Evolutionary conservation across 1,284 basidiomycete genomes (phyloP).

Genomic region (Rugosomyces carneus): DNA sequence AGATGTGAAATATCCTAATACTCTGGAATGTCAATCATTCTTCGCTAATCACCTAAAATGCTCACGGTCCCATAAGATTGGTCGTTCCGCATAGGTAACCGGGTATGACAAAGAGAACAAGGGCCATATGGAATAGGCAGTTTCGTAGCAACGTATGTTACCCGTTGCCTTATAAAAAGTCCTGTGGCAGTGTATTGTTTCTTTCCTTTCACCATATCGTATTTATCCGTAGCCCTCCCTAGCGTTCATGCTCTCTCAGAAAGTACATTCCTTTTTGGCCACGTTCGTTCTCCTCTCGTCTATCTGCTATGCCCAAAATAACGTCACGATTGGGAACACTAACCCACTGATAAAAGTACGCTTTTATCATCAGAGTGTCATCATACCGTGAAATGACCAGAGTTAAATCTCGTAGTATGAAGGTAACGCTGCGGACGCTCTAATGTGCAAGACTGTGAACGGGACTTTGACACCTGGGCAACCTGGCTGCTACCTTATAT

Average conservation of each 20-base stretch:
- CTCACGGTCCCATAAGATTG: too few relatives aligned
- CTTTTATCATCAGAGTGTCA: background rate
- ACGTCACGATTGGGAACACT: constrained; percentile 21
- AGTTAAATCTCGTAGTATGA: constrained; percentile 10
- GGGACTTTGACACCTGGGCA: background rate
- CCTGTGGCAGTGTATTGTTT: background rate
- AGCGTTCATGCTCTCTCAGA: background rate
- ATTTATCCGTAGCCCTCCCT: background rate
- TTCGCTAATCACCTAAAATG: too few relatives aligned
- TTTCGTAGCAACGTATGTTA: too few relatives aligned
- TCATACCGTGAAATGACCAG: too few relatives aligned
- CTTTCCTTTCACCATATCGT: background rate
- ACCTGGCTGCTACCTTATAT: background rate
- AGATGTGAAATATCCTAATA: too few relatives aligned
- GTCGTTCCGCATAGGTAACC: too few relatives aligned
- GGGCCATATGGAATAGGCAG: too few relatives aligned
- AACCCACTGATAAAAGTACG: constrained; percentile 18
- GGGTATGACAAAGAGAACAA: too few relatives aligned
- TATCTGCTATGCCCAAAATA: constrained; percentile 14
- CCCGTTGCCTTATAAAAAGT: too few relatives aligned
- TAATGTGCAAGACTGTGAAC: background rate
- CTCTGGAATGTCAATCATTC: too few relatives aligned
- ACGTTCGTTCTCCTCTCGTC: constrained; percentile 1
- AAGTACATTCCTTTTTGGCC: background rate
- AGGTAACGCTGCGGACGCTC: constrained; percentile 5